phyloP scores from a whole-genome alignment of 2,329 filamentous ascomycete species.

The Aureobasidium leucospermi region DNA sequence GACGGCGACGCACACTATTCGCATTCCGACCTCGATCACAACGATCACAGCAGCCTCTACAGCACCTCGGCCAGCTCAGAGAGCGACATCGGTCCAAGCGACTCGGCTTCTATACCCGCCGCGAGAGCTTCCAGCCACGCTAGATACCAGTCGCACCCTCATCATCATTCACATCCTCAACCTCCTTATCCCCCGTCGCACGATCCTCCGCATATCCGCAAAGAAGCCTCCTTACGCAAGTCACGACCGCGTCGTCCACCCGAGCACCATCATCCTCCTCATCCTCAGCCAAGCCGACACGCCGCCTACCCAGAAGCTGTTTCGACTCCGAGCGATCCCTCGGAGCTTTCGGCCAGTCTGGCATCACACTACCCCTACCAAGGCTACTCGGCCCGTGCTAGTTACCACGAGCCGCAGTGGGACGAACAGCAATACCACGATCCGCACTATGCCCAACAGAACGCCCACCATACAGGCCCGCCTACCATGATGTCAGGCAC shows the following conservation, averaged over 20 bases:
- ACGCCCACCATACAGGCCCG: conserved; percentile 29
- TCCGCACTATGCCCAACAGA: conserved; percentile 21
- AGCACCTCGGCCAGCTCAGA: not conserved
- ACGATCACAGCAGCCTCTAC: not conserved
- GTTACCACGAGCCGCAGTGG: conserved; percentile 25
- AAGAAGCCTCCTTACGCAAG: conserved; percentile 17
- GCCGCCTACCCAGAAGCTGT: conserved; percentile 20
- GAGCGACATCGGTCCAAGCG: conserved; percentile 39
- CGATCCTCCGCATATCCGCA: not conserved
- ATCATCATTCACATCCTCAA: conserved; percentile 24
- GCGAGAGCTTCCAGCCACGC: conserved; percentile 19
- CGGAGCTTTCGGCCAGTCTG: conserved; percentile 34
- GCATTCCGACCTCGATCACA: not conserved
- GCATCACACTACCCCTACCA: conserved; percentile 25
- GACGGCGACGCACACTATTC: not conserved
- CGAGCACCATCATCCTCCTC: conserved; percentile 18
- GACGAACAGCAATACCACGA: conserved; percentile 19
- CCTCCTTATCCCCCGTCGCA: conserved; percentile 15
- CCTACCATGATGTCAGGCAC: conserved; percentile 30
- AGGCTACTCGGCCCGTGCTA: conserved; percentile 24
- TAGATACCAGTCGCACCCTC: conserved; percentile 28
- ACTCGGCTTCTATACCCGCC: conserved; percentile 41
- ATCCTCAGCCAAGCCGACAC: conserved; percentile 20
- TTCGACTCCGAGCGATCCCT: conserved; percentile 22
- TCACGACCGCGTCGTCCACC: conserved; percentile 16